phyloP scores from a whole-genome alignment of 2,329 filamentous ascomycete genomes.

The Diaporthe sp. region DNA sequence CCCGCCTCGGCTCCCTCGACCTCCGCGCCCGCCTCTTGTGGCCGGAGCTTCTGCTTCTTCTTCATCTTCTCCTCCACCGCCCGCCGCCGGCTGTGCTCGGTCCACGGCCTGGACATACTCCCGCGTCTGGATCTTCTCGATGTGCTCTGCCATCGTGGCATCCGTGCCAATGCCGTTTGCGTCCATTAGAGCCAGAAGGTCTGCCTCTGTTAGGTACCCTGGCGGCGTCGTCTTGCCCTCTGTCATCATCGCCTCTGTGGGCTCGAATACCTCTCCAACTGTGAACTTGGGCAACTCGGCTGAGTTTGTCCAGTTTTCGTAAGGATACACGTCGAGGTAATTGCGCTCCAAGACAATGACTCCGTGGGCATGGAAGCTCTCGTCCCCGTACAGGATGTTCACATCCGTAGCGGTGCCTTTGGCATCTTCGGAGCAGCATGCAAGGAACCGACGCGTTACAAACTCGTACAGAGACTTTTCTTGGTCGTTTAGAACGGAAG shows the following conservation, averaged over 20 bases:
- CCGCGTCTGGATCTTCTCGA: slow-evolving; percentile 92
- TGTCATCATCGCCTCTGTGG: slow-evolving; percentile 87
- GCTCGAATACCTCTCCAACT: slow-evolving; percentile 85
- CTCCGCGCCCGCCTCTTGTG: slow-evolving; percentile 57
- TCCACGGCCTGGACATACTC: slow-evolving; percentile 82
- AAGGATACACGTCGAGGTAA: slow-evolving; percentile 95
- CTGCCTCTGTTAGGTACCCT: slow-evolving; percentile 91
- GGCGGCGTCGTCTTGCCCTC: slow-evolving; percentile 93
- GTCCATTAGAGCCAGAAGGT: slow-evolving; percentile 97
- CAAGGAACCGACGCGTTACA: slow-evolving; percentile 89
- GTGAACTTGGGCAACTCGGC: slow-evolving; percentile 84
- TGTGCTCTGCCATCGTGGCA: slow-evolving; percentile 99
- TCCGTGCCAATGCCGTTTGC: slow-evolving; percentile 98
- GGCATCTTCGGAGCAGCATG: slow-evolving; percentile 95
- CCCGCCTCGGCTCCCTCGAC: slow-evolving; percentile 64
- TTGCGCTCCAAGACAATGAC: slow-evolving; percentile 89
- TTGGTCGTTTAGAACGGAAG: slow-evolving; percentile 72
- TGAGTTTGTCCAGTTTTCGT: slow-evolving; percentile 95
- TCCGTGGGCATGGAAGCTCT: slow-evolving; percentile 85
- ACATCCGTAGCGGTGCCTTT: slow-evolving; percentile 88
- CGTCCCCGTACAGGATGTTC: slow-evolving; percentile 85
- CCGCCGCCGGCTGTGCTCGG: slow-evolving; percentile 52
- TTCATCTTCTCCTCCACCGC: slow-evolving; percentile 55
- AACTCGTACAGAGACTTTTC: slow-evolving; percentile 92
- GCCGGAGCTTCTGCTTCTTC: slow-evolving; percentile 55